A percentile compares a stretch with the other conserved stretches of the same genome.
phyloP scores from a whole-genome alignment of 805 yeast genomes.

The Lipomyces mesembrius region DNA sequence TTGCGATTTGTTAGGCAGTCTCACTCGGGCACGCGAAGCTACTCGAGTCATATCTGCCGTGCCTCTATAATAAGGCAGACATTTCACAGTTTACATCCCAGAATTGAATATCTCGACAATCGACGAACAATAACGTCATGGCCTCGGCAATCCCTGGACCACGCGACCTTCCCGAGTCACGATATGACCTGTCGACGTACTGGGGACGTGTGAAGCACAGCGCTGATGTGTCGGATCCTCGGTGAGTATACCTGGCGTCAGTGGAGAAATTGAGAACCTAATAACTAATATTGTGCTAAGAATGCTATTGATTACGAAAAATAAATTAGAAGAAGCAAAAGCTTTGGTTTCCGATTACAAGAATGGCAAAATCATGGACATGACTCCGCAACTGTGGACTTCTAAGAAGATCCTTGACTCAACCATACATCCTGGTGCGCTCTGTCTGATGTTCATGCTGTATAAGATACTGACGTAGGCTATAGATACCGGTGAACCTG shows the following conservation, averaged over 20 bases:
- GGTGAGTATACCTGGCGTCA: conserved; percentile 37
- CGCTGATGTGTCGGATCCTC: conserved; percentile 89
- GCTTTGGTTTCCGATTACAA: conserved; percentile 69
- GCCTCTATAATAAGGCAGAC: background rate
- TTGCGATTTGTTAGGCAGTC: background rate
- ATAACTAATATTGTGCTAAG: conserved; percentile 39
- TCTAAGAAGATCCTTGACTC: conserved; percentile 89
- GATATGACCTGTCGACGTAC: conserved; percentile 78
- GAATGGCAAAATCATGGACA: conserved; percentile 63
- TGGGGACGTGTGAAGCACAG: conserved; percentile 95
- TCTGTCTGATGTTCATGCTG: background rate
- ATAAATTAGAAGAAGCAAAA: conserved; percentile 68
- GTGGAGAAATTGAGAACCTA: background rate
- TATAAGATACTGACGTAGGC: background rate
- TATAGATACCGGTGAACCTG: conserved; percentile 87
- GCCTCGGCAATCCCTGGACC: conserved; percentile 89
- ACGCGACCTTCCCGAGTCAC: conserved; percentile 76
- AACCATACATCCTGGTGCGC: conserved; percentile 74
- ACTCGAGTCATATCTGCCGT: too few species aligned
- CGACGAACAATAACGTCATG: conserved; percentile 52
- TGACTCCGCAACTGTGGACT: conserved; percentile 85
- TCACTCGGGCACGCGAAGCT: background rate
- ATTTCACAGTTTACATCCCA: background rate
- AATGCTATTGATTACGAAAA: conserved; percentile 74
- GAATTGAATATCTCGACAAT: background rate